These are phyloP conservation scores for Saraca asoca DNA, from an alignment of 331 rosid species.

Conservation along the genomic window DNA sequence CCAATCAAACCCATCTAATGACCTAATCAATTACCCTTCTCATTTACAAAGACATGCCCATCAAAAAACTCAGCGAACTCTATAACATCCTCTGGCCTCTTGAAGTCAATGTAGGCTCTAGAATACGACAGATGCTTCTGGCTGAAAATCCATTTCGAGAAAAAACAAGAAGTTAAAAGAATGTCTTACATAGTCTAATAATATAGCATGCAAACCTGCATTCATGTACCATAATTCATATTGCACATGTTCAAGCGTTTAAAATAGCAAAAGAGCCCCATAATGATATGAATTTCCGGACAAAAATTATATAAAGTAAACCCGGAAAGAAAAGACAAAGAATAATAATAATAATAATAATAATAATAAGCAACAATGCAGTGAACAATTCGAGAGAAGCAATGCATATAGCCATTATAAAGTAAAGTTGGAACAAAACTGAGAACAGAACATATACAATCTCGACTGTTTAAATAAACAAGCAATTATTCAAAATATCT, in stretches of 20 bases:
- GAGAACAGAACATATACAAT: too few relatives aligned
- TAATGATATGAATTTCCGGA: too few relatives aligned
- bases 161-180: conserved; percentile 10
- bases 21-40: conserved; percentile 47
- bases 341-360: too few relatives aligned
- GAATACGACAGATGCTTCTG: conserved; percentile 45
- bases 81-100: conserved; percentile 54
- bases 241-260: too few relatives aligned
- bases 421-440: too few relatives aligned
- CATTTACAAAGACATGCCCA: conserved; percentile 55
- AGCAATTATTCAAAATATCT: not conserved
- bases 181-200: not conserved
- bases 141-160: conserved; percentile 43
- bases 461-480: not conserved
- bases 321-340: too few relatives aligned
- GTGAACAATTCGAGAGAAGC: not conserved
- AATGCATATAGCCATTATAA: too few relatives aligned
- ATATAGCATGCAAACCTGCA: not conserved
- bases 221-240: not conserved
- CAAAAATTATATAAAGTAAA: too few relatives aligned
- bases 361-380: not conserved
- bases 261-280: too few relatives aligned
- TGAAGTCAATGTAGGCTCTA: conserved; percentile 62
- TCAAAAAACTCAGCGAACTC: conserved; percentile 55
- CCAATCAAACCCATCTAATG: conserved; percentile 26